These are phyloP conservation scores for Starmerella bacillaris DNA, from an alignment of 805 yeast species.

Conservation along the genomic window DNA sequence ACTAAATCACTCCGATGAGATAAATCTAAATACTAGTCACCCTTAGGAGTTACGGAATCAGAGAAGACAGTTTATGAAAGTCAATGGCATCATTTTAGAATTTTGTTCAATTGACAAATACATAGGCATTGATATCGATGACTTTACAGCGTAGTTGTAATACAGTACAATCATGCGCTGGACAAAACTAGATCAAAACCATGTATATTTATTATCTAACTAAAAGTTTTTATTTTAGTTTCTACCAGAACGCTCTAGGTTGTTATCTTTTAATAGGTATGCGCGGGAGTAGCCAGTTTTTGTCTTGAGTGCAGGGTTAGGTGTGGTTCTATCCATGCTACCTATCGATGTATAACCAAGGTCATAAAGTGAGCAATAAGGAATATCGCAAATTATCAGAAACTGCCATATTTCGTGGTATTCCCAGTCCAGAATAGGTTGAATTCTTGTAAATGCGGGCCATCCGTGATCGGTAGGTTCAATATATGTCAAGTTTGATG, in stretches of 20 bases:
- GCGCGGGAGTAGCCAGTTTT: slow-evolving; percentile 36
- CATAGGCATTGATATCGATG: too few species aligned
- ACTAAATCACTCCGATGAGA: too few species aligned
- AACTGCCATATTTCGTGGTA: slow-evolving; percentile 72
- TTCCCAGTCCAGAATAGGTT: slow-evolving; percentile 80
- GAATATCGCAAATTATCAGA: slow-evolving; percentile 36
- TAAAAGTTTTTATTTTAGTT: too few species aligned
- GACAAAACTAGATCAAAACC: too few species aligned
- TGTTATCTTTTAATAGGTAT: slow-evolving; percentile 30
- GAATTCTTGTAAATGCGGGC: slow-evolving; percentile 73
- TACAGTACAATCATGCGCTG: too few species aligned
- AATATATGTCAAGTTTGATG: slow-evolving; percentile 36
- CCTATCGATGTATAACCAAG: slow-evolving; percentile 82
- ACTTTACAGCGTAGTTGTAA: too few species aligned
- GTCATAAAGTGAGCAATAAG: slow-evolving; percentile 64
- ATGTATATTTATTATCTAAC: too few species aligned
- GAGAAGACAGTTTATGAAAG: too few species aligned
- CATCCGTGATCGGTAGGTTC: slow-evolving; percentile 76
- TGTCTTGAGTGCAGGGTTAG: slow-evolving; percentile 42
- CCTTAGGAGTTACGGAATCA: too few species aligned
- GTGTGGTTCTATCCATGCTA: slow-evolving; percentile 48
- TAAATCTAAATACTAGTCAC: too few species aligned
- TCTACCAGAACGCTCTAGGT: slow-evolving; percentile 38
- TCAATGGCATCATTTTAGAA: too few species aligned
- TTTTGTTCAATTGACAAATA: too few species aligned